Evolutionary conservation across 768 basidiomycete genomes (phyloP).

Genomic region (Pisolithus tinctorius): DNA sequence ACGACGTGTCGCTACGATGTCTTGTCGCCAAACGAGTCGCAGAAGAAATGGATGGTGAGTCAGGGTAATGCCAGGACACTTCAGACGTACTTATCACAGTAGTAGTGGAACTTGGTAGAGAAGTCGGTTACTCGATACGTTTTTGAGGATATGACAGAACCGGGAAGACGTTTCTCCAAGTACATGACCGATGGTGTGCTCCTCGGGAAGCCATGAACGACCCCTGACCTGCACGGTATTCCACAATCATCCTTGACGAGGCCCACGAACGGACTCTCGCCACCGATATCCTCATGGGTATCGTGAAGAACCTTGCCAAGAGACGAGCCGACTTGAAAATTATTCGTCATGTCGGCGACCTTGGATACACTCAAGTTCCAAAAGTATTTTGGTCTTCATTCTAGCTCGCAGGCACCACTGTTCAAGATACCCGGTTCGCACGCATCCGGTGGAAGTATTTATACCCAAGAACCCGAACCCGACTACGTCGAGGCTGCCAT

Average conservation of each 20-base stretch:
- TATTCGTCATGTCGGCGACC: constrained; percentile 98
- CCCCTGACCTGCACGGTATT: constrained; percentile 82
- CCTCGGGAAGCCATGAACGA: constrained; percentile 98
- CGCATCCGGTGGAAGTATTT: constrained; percentile 94
- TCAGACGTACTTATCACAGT: not conserved
- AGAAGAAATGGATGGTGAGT: constrained; percentile 95
- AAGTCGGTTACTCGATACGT: constrained; percentile 97
- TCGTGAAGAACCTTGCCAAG: constrained; percentile 80
- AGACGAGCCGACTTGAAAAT: constrained; percentile 87
- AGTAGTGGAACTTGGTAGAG: constrained; percentile 82
- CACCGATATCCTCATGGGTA: constrained; percentile 97
- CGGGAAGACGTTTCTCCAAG: constrained; percentile 92
- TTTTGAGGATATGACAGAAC: constrained; percentile 86
- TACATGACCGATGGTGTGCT: constrained; percentile 99
- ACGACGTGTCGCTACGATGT: constrained; percentile 94
- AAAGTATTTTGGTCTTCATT: constrained; percentile 71
- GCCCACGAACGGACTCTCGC: constrained; percentile 97
- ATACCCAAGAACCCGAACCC: constrained; percentile 85
- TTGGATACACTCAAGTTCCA: constrained; percentile 96
- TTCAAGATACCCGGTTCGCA: constrained; percentile 88
- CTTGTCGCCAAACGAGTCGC: constrained; percentile 95
- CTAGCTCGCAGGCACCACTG: constrained; percentile 50
- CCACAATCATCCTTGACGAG: constrained; percentile 97
- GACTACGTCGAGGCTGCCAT: constrained; percentile 98
- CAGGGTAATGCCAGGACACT: not conserved